These are phyloP conservation scores for Lolium perenne DNA, from an alignment of 176 grass and related monocot species.

Conservation along the genomic window DNA sequence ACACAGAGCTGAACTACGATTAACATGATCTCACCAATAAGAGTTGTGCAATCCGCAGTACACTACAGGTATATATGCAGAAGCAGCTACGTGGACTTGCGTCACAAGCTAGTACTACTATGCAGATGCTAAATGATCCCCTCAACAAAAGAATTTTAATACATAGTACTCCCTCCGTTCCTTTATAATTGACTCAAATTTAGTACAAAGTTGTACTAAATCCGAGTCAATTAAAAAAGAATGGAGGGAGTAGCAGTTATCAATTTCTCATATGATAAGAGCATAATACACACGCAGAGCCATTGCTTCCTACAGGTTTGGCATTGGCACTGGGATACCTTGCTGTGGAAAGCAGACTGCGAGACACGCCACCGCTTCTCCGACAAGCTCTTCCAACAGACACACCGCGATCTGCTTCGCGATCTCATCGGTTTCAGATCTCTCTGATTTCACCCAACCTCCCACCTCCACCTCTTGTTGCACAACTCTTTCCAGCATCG, in stretches of 20 bases:
- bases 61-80: slow-evolving; percentile 33
- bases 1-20: neutral
- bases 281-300: slow-evolving; percentile 29
- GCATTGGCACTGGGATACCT: slow-evolving; percentile 14
- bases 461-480: slow-evolving; percentile 64
- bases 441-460: slow-evolving; percentile 57
- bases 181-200: too few species aligned
- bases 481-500: slow-evolving; percentile 60
- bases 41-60: neutral
- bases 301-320: slow-evolving; percentile 50
- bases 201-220: too few species aligned
- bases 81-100: slow-evolving; percentile 36
- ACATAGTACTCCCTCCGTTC: too few species aligned
- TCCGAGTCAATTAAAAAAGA: too few species aligned
- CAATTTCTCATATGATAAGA: neutral
- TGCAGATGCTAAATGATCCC: slow-evolving; percentile 25
- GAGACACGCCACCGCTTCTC: slow-evolving; percentile 52
- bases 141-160: slow-evolving; percentile 38
- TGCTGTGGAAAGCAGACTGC: slow-evolving; percentile 38
- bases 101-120: slow-evolving; percentile 30
- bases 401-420: slow-evolving; percentile 50
- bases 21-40: neutral
- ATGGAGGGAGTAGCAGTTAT: neutral
- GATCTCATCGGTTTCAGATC: slow-evolving; percentile 60
- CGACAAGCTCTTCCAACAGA: slow-evolving; percentile 71